Conservation (phyloP, 805 yeast species). For the Candida krabiensis region DNA sequence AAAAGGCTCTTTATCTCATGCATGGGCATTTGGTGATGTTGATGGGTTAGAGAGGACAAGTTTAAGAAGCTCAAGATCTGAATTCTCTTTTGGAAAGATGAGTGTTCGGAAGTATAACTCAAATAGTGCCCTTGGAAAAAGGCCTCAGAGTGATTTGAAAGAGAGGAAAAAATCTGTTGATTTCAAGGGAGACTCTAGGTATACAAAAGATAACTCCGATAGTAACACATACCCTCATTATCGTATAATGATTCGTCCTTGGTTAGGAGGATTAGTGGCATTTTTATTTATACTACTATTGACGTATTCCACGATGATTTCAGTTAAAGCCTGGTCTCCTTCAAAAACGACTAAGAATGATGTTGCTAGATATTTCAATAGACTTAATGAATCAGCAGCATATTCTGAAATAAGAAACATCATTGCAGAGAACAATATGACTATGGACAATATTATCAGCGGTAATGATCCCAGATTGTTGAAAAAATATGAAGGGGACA, state of each 20-base stretch:
- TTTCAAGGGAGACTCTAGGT: slow-evolving; percentile 9
- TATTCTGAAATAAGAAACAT: slow-evolving; percentile 10
- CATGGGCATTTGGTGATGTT: slow-evolving; percentile 22
- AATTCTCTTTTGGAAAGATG: slow-evolving; percentile 15
- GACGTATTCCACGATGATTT: slow-evolving; percentile 13
- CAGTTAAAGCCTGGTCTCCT: slow-evolving; percentile 15
- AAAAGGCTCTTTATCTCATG: slow-evolving; percentile 17
- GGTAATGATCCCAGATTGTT: not conserved
- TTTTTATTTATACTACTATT: slow-evolving; percentile 10
- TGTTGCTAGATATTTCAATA: slow-evolving; percentile 11
- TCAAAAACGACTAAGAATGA: slow-evolving; percentile 9
- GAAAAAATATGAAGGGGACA: not conserved
- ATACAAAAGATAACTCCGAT: not conserved
- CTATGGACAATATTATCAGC: not conserved
- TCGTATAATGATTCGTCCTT: slow-evolving; percentile 10
- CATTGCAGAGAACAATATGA: slow-evolving; percentile 4
- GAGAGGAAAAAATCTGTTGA: slow-evolving; percentile 19
- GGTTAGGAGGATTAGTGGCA: slow-evolving; percentile 8
- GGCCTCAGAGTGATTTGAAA: slow-evolving; percentile 4
- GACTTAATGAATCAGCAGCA: slow-evolving; percentile 9
- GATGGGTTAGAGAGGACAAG: slow-evolving; percentile 18
- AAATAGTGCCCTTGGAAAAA: slow-evolving; percentile 8
- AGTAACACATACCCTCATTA: slow-evolving; percentile 1
- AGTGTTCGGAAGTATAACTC: slow-evolving; percentile 15
- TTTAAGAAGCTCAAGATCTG: slow-evolving; percentile 19